Base-by-base conservation (phyloP, 805 yeast genomes). In the Kodamaea jinghongensis region DNA sequence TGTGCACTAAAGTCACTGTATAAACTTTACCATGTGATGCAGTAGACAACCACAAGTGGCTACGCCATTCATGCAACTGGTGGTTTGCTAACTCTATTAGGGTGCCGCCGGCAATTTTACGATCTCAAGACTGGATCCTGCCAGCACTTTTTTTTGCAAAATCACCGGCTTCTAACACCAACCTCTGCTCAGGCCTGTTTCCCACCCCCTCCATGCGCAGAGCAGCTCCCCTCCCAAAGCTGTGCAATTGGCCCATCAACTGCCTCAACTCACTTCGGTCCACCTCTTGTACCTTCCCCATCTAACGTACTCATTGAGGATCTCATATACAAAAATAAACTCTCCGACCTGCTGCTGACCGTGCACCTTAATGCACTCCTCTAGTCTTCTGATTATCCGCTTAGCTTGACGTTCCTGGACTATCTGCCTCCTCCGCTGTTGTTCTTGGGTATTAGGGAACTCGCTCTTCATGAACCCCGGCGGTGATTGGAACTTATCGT, bases 401-500 rank as follows among this genome's bases (percentile, higher is more conserved):
- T 55, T 55, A 7, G 35, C 34, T 36, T 61, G 65, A 16, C 67
- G 46, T 8, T 43, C 41, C 4, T 45, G 46, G 8, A 54, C 47
- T 6, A 52, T 31, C 8, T 42, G 41, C 38, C 54, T 50, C 16
- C 66, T 42, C 17, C 51, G 43, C 27, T 23, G 34, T 14, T 41
- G 51, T 39, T 65, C 70, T 39, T 63, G 68, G 1, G 67, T 63
- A 28, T 49, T 47, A 5, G 67, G 67, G 38, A 66, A 66, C 32
- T 61, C 67, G 14, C 66, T 64, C 13, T 48, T 46, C 69, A 65
- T 65, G 43, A 60, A 66, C 12, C 71, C 70, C 2, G 70, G 70
- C 2, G 71, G 71, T 4, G 65, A 58, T 39, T 64, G 63, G 34
- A 63, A 58, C 43, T 60, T 61, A 44, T 65, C 70, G 49, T 55